Base-by-base conservation (phyloP, 257 asterid genomes). In the Apocynum venetum region DNA sequence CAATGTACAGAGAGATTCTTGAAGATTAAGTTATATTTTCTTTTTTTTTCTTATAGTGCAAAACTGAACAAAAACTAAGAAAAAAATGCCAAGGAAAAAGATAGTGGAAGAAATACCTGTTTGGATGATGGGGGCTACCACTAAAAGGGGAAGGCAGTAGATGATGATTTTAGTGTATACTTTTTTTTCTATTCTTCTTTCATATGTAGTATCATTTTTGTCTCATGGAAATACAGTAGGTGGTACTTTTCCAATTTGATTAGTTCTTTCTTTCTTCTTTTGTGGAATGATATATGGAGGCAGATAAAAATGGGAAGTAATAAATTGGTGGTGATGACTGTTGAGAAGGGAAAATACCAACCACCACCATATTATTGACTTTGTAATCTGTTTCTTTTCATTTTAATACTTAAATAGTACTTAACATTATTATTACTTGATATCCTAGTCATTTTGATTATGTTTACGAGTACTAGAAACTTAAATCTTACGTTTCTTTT, bases 61-160 rank as follows among this genome's bases (percentile, higher is more conserved):
- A 31, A 31, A 46, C 5, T 40, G 46, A n/a, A 43, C 53, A 8
- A 77, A 43, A 19, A 1, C 63, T 15, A 75, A n/a, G 4, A 3
- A 9, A 17, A 25, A 57, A n/a, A 57, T 6, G 31, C 57, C 52
- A 60, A 61, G 78, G 46, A 74, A 74, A 43, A 56, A 55, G 48
- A 47, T 72, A 46, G 79, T 76, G 86, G 81, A 79, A 80, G 68
- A 56, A 66, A 17, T 40, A 63, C 77, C 61, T 47, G 77, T 25
- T 63, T 70, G 63, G 13, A 57, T 75, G 80, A 70, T 17, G 78
- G 76, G 36, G 15, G 1, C 68, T 53, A 60, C 56, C 72, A 67
- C 52, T 19, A 43, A 25, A 65, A 12, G 41, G 3, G 71, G 49
- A 63, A 4, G 1, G 49, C 19, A 48, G 43, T 10, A 10, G 55